These are phyloP conservation scores for Rubroboletus satanas DNA, from an alignment of 768 basidiomycete genomes.

Conservation along the genomic window DNA sequence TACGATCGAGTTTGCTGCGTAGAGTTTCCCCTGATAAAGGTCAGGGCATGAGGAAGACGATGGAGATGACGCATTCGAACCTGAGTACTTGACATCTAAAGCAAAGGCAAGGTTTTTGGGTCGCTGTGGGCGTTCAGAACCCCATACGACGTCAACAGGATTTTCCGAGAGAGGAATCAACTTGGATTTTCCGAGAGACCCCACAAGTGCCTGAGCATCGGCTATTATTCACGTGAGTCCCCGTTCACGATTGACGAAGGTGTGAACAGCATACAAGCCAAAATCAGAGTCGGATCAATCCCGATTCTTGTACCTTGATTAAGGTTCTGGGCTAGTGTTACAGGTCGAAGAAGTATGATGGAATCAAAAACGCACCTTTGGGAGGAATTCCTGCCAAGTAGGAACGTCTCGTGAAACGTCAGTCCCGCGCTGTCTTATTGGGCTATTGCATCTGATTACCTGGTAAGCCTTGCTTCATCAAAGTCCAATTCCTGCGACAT, in stretches of 20 bases:
- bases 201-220: constrained; percentile 61
- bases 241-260: constrained; percentile 10
- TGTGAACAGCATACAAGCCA: constrained; percentile 45
- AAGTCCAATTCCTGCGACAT: constrained; percentile 70
- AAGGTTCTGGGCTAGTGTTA: constrained; percentile 46
- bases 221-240: constrained; percentile 32
- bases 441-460: constrained; percentile 38
- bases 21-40: constrained; percentile 50
- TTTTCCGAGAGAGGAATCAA: constrained; percentile 69
- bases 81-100: constrained; percentile 73
- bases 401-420: constrained; percentile 60
- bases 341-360: background rate
- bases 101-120: constrained; percentile 66
- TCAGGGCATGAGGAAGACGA: background rate
- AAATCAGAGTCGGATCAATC: constrained; percentile 75
- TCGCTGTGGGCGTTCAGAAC: constrained; percentile 55
- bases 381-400: constrained; percentile 84
- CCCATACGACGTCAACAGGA: constrained; percentile 80
- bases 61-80: constrained; percentile 29
- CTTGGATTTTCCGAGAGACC: constrained; percentile 55
- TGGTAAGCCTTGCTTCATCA: constrained; percentile 90
- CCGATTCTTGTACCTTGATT: constrained; percentile 64
- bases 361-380: constrained; percentile 45
- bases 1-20: constrained; percentile 58
- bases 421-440: constrained; percentile 4